Evolutionary conservation across 192 early-diverging fungal genomes (phyloP).

Genomic region (Dissophora ornata): DNA sequence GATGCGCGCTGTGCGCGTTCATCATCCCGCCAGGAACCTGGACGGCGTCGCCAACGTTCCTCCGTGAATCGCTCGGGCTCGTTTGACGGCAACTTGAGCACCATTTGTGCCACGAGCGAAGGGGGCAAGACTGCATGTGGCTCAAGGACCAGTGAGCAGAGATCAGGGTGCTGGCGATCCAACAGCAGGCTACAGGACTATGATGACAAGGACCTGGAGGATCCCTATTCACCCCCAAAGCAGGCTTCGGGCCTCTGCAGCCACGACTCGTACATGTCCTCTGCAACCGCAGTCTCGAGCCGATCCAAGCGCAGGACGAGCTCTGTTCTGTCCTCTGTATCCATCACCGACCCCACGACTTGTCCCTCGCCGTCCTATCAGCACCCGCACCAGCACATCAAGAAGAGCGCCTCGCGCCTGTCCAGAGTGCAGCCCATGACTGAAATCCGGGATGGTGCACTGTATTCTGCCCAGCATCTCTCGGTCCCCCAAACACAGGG

Average conservation of each 20-base stretch:
- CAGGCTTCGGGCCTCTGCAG: too few species aligned
- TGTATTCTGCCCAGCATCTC: constrained; percentile 14
- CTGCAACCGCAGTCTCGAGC: not conserved
- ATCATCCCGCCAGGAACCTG: not conserved
- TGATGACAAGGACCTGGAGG: constrained; percentile 11
- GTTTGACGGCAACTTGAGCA: constrained; percentile 17
- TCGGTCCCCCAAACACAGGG: not conserved
- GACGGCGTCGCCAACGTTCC: not conserved
- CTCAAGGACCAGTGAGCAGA: constrained; percentile 18
- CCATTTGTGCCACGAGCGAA: constrained; percentile 29
- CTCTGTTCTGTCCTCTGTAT: constrained; percentile 19
- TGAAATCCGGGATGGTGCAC: constrained; percentile 13
- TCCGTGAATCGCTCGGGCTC: constrained; percentile 3
- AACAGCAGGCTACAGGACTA: constrained; percentile 1
- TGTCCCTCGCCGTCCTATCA: constrained; percentile 32
- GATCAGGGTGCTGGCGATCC: constrained; percentile 17
- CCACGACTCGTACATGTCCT: constrained; percentile 12
- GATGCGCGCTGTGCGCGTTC: constrained; percentile 8
- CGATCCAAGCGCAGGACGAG: constrained; percentile 26
- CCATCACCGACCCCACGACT: constrained; percentile 7
- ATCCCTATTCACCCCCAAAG: too few species aligned
- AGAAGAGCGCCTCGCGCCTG: constrained; percentile 1
- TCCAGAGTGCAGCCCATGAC: constrained; percentile 18
- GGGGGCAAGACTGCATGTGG: constrained; percentile 17
- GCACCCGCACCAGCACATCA: constrained; percentile 8